These are phyloP conservation scores for Pyrus hybrid DNA, from an alignment of 331 rosid species.

Conservation along the genomic window DNA sequence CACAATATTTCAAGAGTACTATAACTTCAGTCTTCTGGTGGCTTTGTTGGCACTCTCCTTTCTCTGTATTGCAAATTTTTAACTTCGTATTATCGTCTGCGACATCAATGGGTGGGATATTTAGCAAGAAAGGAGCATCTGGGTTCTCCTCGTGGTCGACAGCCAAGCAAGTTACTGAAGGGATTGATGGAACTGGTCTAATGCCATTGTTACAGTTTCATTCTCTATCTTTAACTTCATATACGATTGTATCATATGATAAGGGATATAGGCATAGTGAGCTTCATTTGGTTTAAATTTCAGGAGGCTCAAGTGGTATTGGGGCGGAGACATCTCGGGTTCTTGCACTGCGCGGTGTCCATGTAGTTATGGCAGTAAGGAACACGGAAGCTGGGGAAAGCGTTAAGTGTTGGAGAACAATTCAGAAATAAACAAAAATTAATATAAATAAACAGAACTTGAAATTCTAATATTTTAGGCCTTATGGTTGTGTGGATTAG, in stretches of 20 bases:
- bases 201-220: slow-evolving; percentile 58
- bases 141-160: slow-evolving; percentile 74
- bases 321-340: slow-evolving; percentile 63
- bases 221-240: not conserved
- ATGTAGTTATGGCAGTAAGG: slow-evolving; percentile 91
- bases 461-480: too few relatives aligned
- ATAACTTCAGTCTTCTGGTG: not conserved
- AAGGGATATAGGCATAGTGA: not conserved
- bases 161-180: slow-evolving; percentile 57
- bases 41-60: not conserved
- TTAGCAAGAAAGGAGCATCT: slow-evolving; percentile 49
- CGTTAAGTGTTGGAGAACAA: too few relatives aligned
- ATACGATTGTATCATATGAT: not conserved
- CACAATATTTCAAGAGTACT: too few relatives aligned
- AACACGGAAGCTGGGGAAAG: slow-evolving; percentile 41
- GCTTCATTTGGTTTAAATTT: not conserved
- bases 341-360: slow-evolving; percentile 64
- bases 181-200: slow-evolving; percentile 53
- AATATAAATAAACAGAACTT: too few relatives aligned
- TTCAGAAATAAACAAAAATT: too few relatives aligned
- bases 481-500: too few relatives aligned
- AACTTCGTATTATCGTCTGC: not conserved
- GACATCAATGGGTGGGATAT: slow-evolving; percentile 36
- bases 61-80: not conserved
- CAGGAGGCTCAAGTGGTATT: slow-evolving; percentile 89